phyloP scores from a whole-genome alignment of 129 eudicot species.

The Heracleum sosnowskyi region DNA sequence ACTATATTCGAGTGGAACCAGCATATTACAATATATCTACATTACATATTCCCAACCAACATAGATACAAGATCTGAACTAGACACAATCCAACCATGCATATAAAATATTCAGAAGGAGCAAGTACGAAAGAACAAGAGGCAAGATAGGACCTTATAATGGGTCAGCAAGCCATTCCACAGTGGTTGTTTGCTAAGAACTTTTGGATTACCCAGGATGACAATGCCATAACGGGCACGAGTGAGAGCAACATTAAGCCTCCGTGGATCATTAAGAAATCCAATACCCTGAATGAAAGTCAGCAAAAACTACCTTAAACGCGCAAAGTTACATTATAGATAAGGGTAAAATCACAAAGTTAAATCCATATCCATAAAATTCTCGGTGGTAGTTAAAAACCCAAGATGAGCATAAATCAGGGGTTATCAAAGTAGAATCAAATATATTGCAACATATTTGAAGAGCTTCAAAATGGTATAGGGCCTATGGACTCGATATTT shows the following conservation, averaged over 20 bases:
- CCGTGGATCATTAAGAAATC: conserved; percentile 92
- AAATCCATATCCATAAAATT: background rate
- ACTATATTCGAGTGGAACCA: background rate
- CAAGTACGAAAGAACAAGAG: background rate
- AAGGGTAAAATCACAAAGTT: background rate
- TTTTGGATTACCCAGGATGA: conserved; percentile 87
- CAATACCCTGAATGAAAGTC: conserved; percentile 59
- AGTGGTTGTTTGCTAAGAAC: conserved; percentile 89
- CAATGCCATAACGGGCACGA: conserved; percentile 94
- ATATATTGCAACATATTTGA: background rate
- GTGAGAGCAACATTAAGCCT: conserved; percentile 94
- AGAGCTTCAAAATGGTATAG: background rate
- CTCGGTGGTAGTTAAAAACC: background rate
- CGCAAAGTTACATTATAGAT: background rate
- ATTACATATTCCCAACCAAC: background rate
- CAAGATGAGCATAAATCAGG: background rate
- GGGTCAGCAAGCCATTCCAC: conserved; percentile 90
- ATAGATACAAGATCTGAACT: background rate
- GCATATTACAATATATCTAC: background rate
- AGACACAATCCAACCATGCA: background rate
- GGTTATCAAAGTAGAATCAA: background rate
- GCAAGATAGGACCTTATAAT: conserved; percentile 53
- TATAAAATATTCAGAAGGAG: background rate
- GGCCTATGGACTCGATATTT: background rate
- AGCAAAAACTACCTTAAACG: background rate